Evolutionary conservation across 352 stramenopile species (phyloP).

Genomic region (Aphanomyces cochlioides): DNA sequence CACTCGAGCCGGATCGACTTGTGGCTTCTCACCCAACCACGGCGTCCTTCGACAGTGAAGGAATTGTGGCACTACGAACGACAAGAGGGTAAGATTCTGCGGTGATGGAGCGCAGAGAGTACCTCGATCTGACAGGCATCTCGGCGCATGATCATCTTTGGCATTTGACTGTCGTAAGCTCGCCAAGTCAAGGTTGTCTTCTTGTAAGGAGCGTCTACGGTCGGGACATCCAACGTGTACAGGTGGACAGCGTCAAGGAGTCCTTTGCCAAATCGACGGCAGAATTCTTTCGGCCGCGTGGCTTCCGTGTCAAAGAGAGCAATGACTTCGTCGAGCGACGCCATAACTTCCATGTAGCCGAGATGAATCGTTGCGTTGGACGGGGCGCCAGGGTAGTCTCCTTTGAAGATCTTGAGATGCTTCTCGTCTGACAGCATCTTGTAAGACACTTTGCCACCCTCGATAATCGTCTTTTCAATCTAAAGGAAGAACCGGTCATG

Average conservation of each 20-base stretch:
- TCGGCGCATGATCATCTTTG: background rate
- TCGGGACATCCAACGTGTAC: background rate
- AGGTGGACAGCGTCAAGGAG: background rate
- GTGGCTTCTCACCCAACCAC: slow-evolving; percentile 62
- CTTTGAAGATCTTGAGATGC: background rate
- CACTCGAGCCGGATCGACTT: slow-evolving; percentile 62
- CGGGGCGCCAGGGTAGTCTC: background rate
- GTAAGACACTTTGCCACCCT: background rate
- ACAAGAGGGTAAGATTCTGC: background rate
- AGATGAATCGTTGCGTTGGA: background rate
- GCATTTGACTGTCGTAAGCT: background rate
- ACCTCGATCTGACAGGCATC: background rate
- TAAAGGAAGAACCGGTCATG: too few relatives aligned
- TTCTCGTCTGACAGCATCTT: background rate
- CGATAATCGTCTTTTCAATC: background rate
- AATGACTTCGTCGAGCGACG: background rate
- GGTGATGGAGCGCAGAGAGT: background rate
- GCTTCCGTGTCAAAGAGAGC: background rate
- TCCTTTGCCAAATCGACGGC: slow-evolving; percentile 3
- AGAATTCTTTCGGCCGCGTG: background rate
- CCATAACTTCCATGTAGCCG: background rate
- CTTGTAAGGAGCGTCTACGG: background rate
- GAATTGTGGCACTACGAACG: background rate
- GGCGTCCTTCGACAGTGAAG: slow-evolving; percentile 34
- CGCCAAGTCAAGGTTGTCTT: background rate